Conservation (phyloP, 2,329 filamentous ascomycete genomes). For the Nemania sp. region DNA sequence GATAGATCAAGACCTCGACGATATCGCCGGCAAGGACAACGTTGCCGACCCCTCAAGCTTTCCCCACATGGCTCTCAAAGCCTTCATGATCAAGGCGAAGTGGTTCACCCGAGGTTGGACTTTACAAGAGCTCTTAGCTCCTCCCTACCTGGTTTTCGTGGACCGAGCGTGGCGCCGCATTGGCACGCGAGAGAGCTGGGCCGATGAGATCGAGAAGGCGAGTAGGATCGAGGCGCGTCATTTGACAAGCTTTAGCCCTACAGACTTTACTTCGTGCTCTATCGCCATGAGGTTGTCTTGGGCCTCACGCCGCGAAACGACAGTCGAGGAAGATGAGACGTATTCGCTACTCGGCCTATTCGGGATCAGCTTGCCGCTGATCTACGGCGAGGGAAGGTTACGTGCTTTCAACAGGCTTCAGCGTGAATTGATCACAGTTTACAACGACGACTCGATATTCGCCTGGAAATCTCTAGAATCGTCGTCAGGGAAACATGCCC, state of each 20-base stretch:
- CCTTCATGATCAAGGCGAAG: constrained; percentile 9
- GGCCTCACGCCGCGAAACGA: constrained; percentile 32
- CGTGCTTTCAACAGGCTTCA: constrained; percentile 36
- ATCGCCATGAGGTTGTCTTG: constrained; percentile 37
- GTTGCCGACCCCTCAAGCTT: background rate
- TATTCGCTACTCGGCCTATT: constrained; percentile 39
- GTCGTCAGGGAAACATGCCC: background rate
- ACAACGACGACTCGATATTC: constrained; percentile 26
- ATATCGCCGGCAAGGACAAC: background rate
- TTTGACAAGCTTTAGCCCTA: background rate
- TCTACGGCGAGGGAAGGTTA: constrained; percentile 38
- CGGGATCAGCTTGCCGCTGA: constrained; percentile 37
- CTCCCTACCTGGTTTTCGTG: constrained; percentile 14
- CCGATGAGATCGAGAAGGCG: constrained; percentile 7
- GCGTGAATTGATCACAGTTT: constrained; percentile 31
- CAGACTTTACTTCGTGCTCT: constrained; percentile 16
- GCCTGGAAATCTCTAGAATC: constrained; percentile 7
- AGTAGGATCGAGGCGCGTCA: constrained; percentile 11
- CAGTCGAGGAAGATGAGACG: constrained; percentile 33
- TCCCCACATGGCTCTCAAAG: background rate
- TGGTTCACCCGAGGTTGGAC: constrained; percentile 12
- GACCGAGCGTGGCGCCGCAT: constrained; percentile 11
- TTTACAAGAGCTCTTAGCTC: background rate
- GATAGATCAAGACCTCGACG: constrained; percentile 6
- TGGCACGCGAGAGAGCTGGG: constrained; percentile 7